Percentiles rank a stretch among this genome's conserved stretches.
phyloP scores from a whole-genome alignment of 2,329 filamentous ascomycete genomes.

The Plectosphaerella cucumerina region DNA sequence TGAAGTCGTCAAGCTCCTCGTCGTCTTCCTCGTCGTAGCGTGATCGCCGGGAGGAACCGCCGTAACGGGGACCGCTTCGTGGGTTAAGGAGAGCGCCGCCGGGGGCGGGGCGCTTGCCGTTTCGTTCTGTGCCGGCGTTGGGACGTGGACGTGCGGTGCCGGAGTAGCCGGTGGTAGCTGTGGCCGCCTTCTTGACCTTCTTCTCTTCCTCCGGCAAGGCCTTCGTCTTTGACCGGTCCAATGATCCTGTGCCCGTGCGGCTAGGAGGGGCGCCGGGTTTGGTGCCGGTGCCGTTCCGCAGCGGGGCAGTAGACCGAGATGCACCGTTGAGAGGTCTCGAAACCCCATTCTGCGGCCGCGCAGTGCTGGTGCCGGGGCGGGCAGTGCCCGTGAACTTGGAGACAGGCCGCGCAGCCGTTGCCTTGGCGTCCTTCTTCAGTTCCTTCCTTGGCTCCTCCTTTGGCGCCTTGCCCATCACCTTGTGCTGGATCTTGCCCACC shows the following conservation, averaged over 20 bases:
- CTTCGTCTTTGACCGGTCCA: constrained; percentile 16
- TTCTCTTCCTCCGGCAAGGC: constrained; percentile 36
- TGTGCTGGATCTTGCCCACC: constrained; percentile 71
- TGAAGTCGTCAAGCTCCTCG: constrained; percentile 57
- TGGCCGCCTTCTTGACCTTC: constrained; percentile 57
- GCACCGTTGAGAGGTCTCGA: neutral
- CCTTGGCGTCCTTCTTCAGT: constrained; percentile 38
- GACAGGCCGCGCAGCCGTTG: constrained; percentile 7
- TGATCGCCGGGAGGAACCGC: constrained; percentile 24
- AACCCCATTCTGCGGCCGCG: neutral
- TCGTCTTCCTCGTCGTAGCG: constrained; percentile 58
- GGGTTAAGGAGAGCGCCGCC: constrained; percentile 36
- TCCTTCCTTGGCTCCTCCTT: constrained; percentile 50
- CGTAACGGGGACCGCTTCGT: constrained; percentile 13
- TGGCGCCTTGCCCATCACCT: constrained; percentile 61
- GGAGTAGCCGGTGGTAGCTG: constrained; percentile 61
- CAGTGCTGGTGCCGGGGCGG: constrained; percentile 1
- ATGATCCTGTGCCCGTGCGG: constrained; percentile 10
- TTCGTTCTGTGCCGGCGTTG: constrained; percentile 15
- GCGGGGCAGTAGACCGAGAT: neutral
- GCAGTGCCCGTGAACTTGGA: constrained; percentile 8
- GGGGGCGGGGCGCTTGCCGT: constrained; percentile 26
- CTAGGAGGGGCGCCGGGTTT: constrained; percentile 12
- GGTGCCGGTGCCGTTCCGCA: constrained; percentile 1
- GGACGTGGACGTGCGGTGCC: constrained; percentile 57